Conservation (phyloP, 495 filamentous ascomycete genomes). For the Staphylotrichum tortipilum region DNA sequence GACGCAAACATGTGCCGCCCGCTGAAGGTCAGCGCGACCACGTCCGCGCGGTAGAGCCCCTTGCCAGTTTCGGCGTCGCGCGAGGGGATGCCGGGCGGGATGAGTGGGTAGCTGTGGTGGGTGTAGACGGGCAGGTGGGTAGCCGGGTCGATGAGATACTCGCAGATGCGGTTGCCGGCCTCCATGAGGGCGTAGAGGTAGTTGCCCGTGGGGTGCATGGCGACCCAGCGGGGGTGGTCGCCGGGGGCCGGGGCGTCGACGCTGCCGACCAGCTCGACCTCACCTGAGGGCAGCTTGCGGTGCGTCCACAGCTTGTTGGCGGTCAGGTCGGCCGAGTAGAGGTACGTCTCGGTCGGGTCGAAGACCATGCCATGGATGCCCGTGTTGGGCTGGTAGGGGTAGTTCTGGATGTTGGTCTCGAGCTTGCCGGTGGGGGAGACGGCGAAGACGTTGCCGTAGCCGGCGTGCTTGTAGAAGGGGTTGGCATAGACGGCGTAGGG, state of each 20-base stretch:
- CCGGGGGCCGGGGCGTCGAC: constrained; percentile 58
- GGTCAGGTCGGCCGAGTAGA: constrained; percentile 77
- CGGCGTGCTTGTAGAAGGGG: constrained; percentile 78
- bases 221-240: constrained; percentile 80
- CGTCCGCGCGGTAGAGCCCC: constrained; percentile 66
- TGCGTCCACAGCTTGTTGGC: constrained; percentile 85
- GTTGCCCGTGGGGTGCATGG: constrained; percentile 63
- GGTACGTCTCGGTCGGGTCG: constrained; percentile 71
- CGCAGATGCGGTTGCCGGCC: constrained; percentile 67
- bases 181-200: constrained; percentile 84
- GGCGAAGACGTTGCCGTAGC: constrained; percentile 69
- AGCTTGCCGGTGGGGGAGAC: constrained; percentile 54
- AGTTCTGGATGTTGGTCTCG: constrained; percentile 66
- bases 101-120: constrained; percentile 63
- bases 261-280: constrained; percentile 57
- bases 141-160: constrained; percentile 68
- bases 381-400: constrained; percentile 61
- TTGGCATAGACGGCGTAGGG: constrained; percentile 78
- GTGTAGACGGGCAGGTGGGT: constrained; percentile 79
- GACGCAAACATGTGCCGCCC: constrained; percentile 70
- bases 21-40: constrained; percentile 57
- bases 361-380: constrained; percentile 88
- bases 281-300: constrained; percentile 55
- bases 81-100: constrained; percentile 55
- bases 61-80: constrained; percentile 33